A percentile compares a stretch with the other conserved stretches of the same genome.
Evolutionary conservation across 208 protist genomes (phyloP).

Genomic region (Wallacemonas sp.): DNA sequence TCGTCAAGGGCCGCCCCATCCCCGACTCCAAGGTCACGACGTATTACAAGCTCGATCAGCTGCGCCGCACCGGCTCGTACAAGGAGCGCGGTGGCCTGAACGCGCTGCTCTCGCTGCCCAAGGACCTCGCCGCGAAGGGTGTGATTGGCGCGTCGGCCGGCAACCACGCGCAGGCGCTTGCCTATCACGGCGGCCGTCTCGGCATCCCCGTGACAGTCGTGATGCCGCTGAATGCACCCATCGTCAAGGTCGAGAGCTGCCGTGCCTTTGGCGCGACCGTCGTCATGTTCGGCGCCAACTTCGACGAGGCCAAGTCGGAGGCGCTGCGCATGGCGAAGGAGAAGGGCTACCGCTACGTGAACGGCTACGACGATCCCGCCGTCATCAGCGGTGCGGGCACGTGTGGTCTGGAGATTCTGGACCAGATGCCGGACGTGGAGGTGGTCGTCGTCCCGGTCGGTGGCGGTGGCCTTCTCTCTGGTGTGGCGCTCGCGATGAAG

Average conservation of each 20-base stretch:
- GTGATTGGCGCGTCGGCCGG: conserved; percentile 87
- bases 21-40: conserved; percentile 29
- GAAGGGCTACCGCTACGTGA: conserved; percentile 74
- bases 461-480: conserved; percentile 87
- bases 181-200: conserved; percentile 82
- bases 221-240: conserved; percentile 87
- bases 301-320: conserved; percentile 73
- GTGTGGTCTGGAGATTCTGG: conserved; percentile 87
- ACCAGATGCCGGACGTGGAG: conserved; percentile 84
- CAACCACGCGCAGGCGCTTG: conserved; percentile 92
- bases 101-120: conserved; percentile 62
- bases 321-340: conserved; percentile 41
- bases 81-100: conserved; percentile 93
- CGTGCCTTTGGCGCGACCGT: conserved; percentile 73
- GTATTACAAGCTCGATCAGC: conserved; percentile 78
- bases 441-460: conserved; percentile 89
- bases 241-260: conserved; percentile 86
- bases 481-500: conserved; percentile 86
- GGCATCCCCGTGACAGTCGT: conserved; percentile 88
- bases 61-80: conserved; percentile 76
- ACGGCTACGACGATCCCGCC: conserved; percentile 86
- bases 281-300: conserved; percentile 65
- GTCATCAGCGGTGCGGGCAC: conserved; percentile 91
- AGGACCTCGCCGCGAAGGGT: conserved; percentile 60
- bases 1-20: conserved; percentile 41